Evolutionary conservation across 2,329 filamentous ascomycete species (phyloP).

Genomic region (Erysiphe pulchra): DNA sequence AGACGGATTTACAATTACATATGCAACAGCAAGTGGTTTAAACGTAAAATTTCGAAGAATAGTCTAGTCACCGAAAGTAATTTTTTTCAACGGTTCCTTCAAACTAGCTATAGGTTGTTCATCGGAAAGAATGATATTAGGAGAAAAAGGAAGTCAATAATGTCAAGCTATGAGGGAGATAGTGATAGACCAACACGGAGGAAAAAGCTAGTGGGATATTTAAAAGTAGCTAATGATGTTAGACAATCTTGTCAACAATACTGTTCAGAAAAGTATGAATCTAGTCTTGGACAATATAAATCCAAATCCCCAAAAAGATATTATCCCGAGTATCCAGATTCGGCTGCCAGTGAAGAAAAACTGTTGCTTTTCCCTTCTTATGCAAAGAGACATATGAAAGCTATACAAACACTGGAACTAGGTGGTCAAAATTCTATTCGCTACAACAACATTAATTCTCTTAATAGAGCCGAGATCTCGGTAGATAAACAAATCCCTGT

Average conservation of each 20-base stretch:
- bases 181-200: conserved; percentile 44
- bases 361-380: conserved; percentile 94
- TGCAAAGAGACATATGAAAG: conserved; percentile 26
- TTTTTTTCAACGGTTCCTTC: conserved; percentile 9
- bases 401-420: background rate
- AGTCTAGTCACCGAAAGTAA: conserved; percentile 13
- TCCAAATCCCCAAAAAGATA: conserved; percentile 47
- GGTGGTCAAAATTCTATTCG: conserved; percentile 9
- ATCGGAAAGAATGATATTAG: conserved; percentile 15
- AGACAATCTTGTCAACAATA: conserved; percentile 38
- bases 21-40: conserved; percentile 33
- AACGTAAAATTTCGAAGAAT: conserved; percentile 19
- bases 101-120: conserved; percentile 12
- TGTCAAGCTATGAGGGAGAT: conserved; percentile 13
- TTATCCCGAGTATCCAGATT: conserved; percentile 51
- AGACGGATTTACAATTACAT: conserved; percentile 53
- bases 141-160: conserved; percentile 8
- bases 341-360: conserved; percentile 59
- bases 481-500: conserved; percentile 53
- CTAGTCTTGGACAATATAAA: conserved; percentile 18
- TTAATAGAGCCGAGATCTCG: conserved; percentile 25
- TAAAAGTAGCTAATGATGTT: conserved; percentile 47
- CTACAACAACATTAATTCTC: conserved; percentile 12
- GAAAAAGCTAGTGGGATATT: conserved; percentile 49
- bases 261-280: conserved; percentile 20